Evolutionary conservation across 441 rosid species (phyloP), one percentile per base, ranked within the genome.

Genomic region (Mallotus japonicus): DNA sequence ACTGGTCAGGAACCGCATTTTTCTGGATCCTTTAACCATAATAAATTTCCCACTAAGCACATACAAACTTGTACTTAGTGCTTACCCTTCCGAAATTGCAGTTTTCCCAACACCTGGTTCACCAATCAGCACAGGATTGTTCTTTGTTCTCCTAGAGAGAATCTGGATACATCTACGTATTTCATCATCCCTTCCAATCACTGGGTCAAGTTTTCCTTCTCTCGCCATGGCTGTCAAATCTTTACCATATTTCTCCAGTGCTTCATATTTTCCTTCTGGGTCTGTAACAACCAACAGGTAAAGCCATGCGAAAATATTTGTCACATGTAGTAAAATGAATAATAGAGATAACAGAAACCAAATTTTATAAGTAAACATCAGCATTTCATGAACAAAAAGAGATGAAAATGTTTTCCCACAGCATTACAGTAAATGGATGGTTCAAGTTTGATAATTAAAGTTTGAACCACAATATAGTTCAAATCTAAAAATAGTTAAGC

Each of bases 61-160:
- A 74, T 12, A 24, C 11, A 75, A 59, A 37, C 34, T 49, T 50
- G 53, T 42, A 62, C 57, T 67, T 56, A 50, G 58, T 56, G 77
- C 77, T 83, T 83, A 95, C 98, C 99, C 99, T 83, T 95, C 98
- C 28, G 98, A 91, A 53, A 95, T 90, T 65, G 99, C 99, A 71
- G 99, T 92, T 88, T 95, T 95, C 51, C 99, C 99, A 62, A 92
- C 99, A 59, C 99, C 99, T 1, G 98, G 98, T 79, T 95, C 99
- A 81, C 98, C 98, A 28, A 95, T 95, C 67, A 92, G 86, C 69
- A 95, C 99, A 42, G 98, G 99, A 67, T 95, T 95, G 86, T 95
- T 95, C 83, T 95, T 95, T 4, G 97, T 95, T 80, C 99, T 91
- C 88, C 99, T 90, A 0, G 98, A 95, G 57, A 95, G 95, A 77